Evolutionary conservation across 495 filamentous ascomycete genomes (phyloP).

Genomic region (Lentithecium fluviatile): DNA sequence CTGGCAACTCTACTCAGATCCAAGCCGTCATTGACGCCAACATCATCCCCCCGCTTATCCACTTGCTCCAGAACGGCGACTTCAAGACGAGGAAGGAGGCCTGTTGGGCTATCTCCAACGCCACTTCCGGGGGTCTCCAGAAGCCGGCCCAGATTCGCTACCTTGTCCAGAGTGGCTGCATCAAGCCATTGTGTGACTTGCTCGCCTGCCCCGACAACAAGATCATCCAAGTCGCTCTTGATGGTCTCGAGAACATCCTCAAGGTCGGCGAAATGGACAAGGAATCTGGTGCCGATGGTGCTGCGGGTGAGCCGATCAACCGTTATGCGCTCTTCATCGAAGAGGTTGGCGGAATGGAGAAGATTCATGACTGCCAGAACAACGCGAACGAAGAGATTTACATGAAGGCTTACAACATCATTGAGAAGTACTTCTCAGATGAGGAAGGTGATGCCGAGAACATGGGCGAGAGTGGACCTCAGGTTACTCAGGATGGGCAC

Average conservation of each 20-base stretch:
- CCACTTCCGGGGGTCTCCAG: constrained; percentile 94
- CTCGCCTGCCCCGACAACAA: constrained; percentile 98
- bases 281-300: constrained; percentile 62
- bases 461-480: constrained; percentile 62
- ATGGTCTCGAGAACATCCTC: constrained; percentile 98
- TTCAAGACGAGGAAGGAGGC: constrained; percentile 99
- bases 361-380: constrained; percentile 99
- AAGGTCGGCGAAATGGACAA: constrained; percentile 99
- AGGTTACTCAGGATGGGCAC: constrained; percentile 62
- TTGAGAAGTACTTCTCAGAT: constrained; percentile 99
- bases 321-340: constrained; percentile 97
- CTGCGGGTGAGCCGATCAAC: constrained; percentile 77
- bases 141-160: constrained; percentile 99
- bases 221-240: constrained; percentile 98
- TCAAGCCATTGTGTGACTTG: constrained; percentile 96
- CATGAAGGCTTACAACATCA: constrained; percentile 99
- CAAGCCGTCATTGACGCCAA: constrained; percentile 95
- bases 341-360: constrained; percentile 98
- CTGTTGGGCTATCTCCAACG: constrained; percentile 99
- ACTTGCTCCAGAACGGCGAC: constrained; percentile 91
- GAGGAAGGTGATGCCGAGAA: constrained; percentile 86
- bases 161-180: constrained; percentile 87
- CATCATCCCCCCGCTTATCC: constrained; percentile 94
- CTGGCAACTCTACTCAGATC: constrained; percentile 96
- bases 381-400: constrained; percentile 99